phyloP scores from a whole-genome alignment of 129 eudicot species.

The Glebionis coronaria region DNA sequence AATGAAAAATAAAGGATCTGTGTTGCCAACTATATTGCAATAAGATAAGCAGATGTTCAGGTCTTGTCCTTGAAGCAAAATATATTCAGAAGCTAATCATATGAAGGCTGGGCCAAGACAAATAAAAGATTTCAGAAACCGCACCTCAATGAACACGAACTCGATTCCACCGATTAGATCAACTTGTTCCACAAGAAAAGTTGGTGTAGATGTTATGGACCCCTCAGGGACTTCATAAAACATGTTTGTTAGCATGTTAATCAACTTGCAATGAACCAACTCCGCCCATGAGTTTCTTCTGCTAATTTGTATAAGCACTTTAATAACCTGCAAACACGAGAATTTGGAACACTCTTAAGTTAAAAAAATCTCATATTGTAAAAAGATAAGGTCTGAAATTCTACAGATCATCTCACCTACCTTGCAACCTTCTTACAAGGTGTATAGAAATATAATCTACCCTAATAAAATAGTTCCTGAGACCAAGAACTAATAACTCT shows the following conservation, averaged over 20 bases:
- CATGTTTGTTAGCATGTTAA: slow-evolving; percentile 91
- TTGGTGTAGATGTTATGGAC: slow-evolving; percentile 48
- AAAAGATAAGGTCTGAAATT: no score
- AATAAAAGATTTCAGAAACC: background rate
- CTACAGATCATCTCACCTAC: no score
- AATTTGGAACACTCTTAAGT: background rate
- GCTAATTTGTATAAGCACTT: slow-evolving; percentile 71
- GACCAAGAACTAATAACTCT: slow-evolving; percentile 5
- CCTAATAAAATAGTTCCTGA: background rate
- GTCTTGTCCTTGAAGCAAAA: no score
- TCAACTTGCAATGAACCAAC: slow-evolving; percentile 79
- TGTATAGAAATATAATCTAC: slow-evolving; percentile 1
- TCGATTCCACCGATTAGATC: slow-evolving; percentile 95
- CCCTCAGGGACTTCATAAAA: slow-evolving; percentile 71
- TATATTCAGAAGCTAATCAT: no score
- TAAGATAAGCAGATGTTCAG: no score
- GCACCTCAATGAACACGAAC: slow-evolving; percentile 84
- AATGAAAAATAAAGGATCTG: no score
- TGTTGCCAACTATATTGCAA: no score
- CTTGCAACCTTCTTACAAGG: background rate
- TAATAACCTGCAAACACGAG: slow-evolving; percentile 59
- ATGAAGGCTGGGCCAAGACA: background rate
- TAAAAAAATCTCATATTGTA: background rate
- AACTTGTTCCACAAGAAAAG: slow-evolving; percentile 66
- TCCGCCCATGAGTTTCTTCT: slow-evolving; percentile 98